Conservation (phyloP, 352 stramenopile genomes). For the Phytophthora cajani region DNA sequence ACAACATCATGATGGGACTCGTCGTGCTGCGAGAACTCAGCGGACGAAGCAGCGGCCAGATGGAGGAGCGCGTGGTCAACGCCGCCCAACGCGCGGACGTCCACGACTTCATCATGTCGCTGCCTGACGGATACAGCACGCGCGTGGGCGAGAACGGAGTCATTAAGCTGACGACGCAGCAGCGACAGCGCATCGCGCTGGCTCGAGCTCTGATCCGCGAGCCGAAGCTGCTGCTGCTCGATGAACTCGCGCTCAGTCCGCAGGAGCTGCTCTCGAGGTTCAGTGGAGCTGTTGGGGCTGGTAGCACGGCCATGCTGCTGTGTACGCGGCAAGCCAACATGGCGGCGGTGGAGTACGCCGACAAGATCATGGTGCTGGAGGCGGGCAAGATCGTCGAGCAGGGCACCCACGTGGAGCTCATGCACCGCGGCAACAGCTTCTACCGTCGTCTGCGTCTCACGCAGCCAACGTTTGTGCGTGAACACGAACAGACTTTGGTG, state of each 20-base stretch:
- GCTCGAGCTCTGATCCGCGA: conserved; percentile 51
- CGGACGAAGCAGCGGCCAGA: conserved; percentile 42
- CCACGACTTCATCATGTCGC: conserved; percentile 71
- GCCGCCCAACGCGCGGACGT: conserved; percentile 47
- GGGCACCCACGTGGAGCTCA: conserved; percentile 49
- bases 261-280: conserved; percentile 63
- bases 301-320: conserved; percentile 66
- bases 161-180: conserved; percentile 84
- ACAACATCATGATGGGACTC: conserved; percentile 62
- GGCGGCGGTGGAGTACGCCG: conserved; percentile 46
- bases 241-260: conserved; percentile 52
- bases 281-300: conserved; percentile 34
- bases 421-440: conserved; percentile 61
- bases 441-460: conserved; percentile 86
- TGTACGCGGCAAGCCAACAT: conserved; percentile 93
- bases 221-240: conserved; percentile 49
- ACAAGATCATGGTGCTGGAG: conserved; percentile 69
- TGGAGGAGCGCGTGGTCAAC: conserved; percentile 79
- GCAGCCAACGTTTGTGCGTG: conserved; percentile 10
- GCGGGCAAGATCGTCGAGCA: conserved; percentile 55
- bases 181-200: conserved; percentile 88
- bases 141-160: conserved; percentile 65
- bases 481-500: conserved; percentile 2
- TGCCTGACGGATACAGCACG: conserved; percentile 86
- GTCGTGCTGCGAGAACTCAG: conserved; percentile 29